Evolutionary conservation across 2,329 filamentous ascomycete species (phyloP).

Genomic region (Cladosporium sphaerospermum): DNA sequence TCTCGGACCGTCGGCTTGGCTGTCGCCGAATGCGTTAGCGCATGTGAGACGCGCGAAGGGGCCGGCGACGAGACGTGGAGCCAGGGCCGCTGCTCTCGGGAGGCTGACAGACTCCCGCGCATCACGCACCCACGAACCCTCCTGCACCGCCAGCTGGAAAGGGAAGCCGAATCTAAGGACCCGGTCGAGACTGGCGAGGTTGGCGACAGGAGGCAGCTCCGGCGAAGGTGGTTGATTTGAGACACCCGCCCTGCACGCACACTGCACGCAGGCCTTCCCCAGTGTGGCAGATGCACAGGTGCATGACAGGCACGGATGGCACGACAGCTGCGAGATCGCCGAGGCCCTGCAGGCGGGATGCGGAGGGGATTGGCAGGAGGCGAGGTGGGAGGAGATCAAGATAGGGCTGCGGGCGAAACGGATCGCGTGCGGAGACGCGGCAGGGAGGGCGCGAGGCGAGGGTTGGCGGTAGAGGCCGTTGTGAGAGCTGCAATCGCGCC

Average conservation of each 20-base stretch:
- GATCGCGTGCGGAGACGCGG: constrained; percentile 1
- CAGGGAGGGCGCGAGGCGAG: background rate
- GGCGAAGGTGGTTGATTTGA: too few species aligned
- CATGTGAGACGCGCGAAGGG: constrained; percentile 2
- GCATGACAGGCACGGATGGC: constrained; percentile 11
- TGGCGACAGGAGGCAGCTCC: too few species aligned
- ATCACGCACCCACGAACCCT: too few species aligned
- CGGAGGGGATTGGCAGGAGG: background rate
- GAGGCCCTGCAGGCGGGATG: constrained; percentile 4
- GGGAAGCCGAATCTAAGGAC: too few species aligned
- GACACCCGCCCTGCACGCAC: too few species aligned
- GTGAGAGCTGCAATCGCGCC: constrained; percentile 4
- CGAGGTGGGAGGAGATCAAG: background rate
- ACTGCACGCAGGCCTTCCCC: background rate
- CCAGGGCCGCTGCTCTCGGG: background rate
- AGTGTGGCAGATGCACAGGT: constrained; percentile 1
- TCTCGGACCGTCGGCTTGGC: constrained; percentile 10
- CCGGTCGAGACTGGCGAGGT: too few species aligned
- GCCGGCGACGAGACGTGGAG: background rate
- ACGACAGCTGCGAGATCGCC: constrained; percentile 8
- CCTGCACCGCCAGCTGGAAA: too few species aligned
- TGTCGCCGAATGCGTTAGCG: constrained; percentile 8
- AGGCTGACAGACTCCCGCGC: background rate
- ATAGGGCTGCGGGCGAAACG: background rate
- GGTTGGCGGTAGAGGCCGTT: background rate